These are phyloP conservation scores for Ilex paraguariensis DNA, from an alignment of 305 asterid species.

Conservation along the genomic window DNA sequence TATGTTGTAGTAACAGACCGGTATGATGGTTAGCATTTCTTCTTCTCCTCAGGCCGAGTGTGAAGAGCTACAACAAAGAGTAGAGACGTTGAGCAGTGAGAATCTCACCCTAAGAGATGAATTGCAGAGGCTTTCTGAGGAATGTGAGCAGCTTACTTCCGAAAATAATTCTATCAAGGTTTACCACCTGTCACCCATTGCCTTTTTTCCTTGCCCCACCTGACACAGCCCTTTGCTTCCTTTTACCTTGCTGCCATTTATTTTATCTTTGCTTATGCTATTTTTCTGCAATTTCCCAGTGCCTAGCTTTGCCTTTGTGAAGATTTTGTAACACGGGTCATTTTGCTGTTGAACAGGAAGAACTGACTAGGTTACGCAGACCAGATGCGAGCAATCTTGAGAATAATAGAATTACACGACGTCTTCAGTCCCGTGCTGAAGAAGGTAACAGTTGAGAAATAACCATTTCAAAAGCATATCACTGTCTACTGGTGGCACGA, in stretches of 20 bases:
- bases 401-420: conserved; percentile 28
- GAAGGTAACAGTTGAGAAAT: conserved; percentile 45
- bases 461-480: conserved; percentile 2
- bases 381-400: conserved; percentile 58
- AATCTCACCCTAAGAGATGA: conserved; percentile 70
- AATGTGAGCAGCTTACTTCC: conserved; percentile 76
- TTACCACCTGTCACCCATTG: not conserved
- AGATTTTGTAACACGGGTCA: not conserved
- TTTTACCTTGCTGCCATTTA: too few species aligned
- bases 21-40: not conserved
- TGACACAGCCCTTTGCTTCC: not conserved
- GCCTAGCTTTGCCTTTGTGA: not conserved
- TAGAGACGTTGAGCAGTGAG: conserved; percentile 62
- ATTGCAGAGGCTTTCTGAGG: conserved; percentile 76
- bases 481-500: conserved; percentile 6
- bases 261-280: not conserved
- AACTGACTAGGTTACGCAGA: conserved; percentile 55
- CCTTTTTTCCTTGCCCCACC: not conserved
- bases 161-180: conserved; percentile 83
- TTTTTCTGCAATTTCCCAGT: not conserved
- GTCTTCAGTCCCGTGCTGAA: conserved; percentile 33
- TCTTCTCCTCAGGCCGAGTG: conserved; percentile 71
- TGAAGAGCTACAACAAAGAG: conserved; percentile 84
- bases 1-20: too few species aligned
- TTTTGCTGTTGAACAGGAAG: conserved; percentile 51